Conservation (phyloP, 768 basidiomycete species). For the Kwoniella botswanensis region DNA sequence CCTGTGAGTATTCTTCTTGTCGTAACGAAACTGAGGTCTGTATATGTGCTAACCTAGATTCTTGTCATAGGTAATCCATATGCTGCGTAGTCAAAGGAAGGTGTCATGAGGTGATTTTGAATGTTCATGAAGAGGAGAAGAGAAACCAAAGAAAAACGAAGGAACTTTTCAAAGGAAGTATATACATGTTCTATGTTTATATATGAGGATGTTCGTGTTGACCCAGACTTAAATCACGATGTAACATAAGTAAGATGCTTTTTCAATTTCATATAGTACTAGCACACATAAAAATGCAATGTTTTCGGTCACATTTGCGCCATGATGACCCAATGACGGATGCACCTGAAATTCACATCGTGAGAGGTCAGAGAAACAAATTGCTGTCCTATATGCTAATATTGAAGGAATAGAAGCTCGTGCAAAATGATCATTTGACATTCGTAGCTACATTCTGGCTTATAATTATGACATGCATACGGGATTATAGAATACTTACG, state of each 20-base stretch:
- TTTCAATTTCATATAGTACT: background rate
- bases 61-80: conserved; percentile 20
- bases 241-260: background rate
- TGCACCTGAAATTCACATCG: too few relatives aligned
- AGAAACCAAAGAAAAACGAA: too few relatives aligned
- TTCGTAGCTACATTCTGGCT: too few relatives aligned
- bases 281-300: background rate
- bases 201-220: background rate
- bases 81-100: conserved; percentile 1
- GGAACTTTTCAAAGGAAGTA: too few relatives aligned
- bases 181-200: background rate
- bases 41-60: background rate
- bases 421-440: too few relatives aligned
- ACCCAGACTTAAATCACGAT: background rate
- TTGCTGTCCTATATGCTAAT: too few relatives aligned
- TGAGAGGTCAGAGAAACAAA: too few relatives aligned
- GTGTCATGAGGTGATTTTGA: background rate
- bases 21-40: background rate
- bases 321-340: too few relatives aligned
- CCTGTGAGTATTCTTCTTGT: conserved; percentile 56
- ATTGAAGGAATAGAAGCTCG: too few relatives aligned
- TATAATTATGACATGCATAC: too few relatives aligned
- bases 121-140: too few relatives aligned
- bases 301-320: background rate
- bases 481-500: too few relatives aligned